Percentiles rank a stretch among this genome's conserved stretches.
These are phyloP conservation scores for Allium cepa DNA, from an alignment of 106 monocot genomes.

Conservation along the genomic window DNA sequence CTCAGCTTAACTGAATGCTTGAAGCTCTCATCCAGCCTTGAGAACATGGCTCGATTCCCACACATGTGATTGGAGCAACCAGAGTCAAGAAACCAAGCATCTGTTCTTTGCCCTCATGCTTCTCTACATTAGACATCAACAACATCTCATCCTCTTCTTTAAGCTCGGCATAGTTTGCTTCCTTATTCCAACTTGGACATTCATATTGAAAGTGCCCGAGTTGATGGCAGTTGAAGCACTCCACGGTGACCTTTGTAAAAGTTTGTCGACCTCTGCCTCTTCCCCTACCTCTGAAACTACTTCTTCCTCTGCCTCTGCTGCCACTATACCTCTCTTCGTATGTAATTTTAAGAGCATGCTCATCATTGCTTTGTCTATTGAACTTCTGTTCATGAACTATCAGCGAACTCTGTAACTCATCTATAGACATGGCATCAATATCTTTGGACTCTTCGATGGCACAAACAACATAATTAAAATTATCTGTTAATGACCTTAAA, in stretches of 20 bases:
- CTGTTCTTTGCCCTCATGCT: background rate
- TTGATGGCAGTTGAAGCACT: background rate
- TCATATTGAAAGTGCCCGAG: background rate
- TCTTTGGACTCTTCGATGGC: too few relatives aligned
- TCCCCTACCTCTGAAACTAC: background rate
- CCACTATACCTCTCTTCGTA: background rate
- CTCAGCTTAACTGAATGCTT: background rate
- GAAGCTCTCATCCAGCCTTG: background rate
- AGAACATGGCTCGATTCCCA: background rate
- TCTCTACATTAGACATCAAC: background rate
- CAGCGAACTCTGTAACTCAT: too few relatives aligned
- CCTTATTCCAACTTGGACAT: too few relatives aligned
- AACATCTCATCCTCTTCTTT: background rate
- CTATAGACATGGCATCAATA: too few relatives aligned
- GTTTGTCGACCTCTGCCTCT: background rate
- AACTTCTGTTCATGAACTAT: background rate
- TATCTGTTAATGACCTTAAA: too few relatives aligned
- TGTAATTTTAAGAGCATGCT: background rate
- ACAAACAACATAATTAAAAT: too few relatives aligned
- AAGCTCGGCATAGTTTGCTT: too few relatives aligned
- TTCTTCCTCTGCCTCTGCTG: background rate
- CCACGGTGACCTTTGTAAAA: background rate
- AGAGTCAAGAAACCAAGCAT: background rate
- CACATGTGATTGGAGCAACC: background rate
- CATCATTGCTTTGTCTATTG: background rate